phyloP scores from a whole-genome alignment of 495 filamentous ascomycete genomes.

The Penicillium subrubescens region DNA sequence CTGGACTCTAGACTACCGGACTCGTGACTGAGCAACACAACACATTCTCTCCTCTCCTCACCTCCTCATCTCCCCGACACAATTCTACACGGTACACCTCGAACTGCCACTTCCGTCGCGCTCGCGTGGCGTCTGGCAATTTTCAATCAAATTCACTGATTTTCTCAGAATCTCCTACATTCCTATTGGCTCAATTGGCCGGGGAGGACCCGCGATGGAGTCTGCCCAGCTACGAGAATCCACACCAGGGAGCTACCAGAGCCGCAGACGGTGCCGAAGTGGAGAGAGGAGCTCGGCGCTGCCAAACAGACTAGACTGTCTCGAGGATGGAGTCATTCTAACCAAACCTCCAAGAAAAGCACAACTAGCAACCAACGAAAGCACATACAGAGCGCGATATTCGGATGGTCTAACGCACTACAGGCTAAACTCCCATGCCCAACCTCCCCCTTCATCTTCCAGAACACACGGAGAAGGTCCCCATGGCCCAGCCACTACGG shows the following conservation, averaged over 20 bases:
- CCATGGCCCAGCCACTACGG: background rate
- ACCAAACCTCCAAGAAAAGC: background rate
- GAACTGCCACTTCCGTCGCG: conserved; percentile 19
- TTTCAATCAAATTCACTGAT: background rate
- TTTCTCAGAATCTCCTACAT: background rate
- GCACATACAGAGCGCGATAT: background rate
- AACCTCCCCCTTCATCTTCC: conserved; percentile 6
- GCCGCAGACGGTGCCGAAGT: conserved; percentile 37
- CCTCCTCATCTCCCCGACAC: background rate
- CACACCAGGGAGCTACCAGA: conserved; percentile 34
- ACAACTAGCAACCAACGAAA: background rate
- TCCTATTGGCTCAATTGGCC: conserved; percentile 25
- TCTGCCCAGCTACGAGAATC: conserved; percentile 12
- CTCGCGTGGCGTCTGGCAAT: conserved; percentile 12
- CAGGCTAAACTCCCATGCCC: background rate
- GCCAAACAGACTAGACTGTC: background rate
- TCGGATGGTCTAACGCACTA: background rate
- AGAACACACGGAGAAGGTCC: conserved; percentile 9
- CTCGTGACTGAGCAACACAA: background rate
- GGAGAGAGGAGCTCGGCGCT: conserved; percentile 16
- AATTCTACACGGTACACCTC: conserved; percentile 28
- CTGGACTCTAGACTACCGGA: background rate
- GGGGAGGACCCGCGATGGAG: conserved; percentile 21
- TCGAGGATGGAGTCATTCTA: background rate
- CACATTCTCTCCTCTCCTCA: background rate